Conservation (phyloP, 2,329 filamentous ascomycete species). For the Botrytis fabae region DNA sequence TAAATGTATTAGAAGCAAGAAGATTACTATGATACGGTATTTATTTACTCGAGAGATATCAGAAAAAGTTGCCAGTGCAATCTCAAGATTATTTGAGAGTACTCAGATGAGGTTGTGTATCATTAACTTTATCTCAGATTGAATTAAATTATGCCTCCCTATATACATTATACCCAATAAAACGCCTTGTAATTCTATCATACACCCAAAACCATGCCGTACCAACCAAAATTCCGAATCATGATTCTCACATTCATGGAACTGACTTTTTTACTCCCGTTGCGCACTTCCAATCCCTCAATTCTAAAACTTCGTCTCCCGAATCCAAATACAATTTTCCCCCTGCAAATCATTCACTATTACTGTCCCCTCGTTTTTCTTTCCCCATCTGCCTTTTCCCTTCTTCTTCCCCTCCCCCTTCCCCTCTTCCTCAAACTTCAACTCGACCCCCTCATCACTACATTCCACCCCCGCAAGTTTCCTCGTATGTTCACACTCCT, state of each 20-base stretch:
- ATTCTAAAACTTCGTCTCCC: constrained; percentile 6
- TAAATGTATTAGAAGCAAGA: neutral
- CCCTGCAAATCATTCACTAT: constrained; percentile 29
- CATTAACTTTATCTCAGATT: neutral
- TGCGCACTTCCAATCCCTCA: neutral
- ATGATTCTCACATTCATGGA: neutral
- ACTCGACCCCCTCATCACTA: constrained; percentile 58
- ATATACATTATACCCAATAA: too few species aligned
- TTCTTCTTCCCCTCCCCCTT: constrained; percentile 44
- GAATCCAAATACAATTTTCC: constrained; percentile 21
- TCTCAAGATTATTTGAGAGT: neutral
- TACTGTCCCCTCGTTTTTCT: constrained; percentile 33
- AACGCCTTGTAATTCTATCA: neutral
- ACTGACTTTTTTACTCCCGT: neutral
- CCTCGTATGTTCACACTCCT: constrained; percentile 55
- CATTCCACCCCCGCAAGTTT: constrained; percentile 57
- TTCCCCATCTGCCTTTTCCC: constrained; percentile 49
- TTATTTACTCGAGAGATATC: neutral
- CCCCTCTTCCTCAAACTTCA: constrained; percentile 46
- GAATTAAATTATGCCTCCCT: neutral
- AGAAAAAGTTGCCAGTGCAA: neutral
- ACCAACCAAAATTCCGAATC: neutral
- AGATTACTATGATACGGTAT: neutral
- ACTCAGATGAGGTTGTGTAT: too few species aligned
- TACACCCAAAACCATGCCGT: neutral